phyloP scores from a whole-genome alignment of 2,329 filamentous ascomycete genomes.

The Colletotrichum zoysiae region DNA sequence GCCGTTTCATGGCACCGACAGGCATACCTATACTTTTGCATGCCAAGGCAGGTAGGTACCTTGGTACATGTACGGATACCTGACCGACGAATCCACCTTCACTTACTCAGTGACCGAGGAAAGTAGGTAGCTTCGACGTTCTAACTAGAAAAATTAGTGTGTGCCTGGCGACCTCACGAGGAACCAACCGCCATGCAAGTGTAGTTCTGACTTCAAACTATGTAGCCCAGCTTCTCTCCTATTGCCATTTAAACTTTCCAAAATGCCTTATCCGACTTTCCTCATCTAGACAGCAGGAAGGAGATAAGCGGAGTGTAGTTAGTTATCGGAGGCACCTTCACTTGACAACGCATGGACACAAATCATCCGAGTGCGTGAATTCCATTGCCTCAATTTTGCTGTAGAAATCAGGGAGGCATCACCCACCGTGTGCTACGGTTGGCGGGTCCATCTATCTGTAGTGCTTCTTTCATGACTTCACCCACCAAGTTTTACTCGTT shows the following conservation, averaged over 20 bases:
- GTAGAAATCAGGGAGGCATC: conserved; percentile 31
- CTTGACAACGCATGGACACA: neutral
- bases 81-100: neutral
- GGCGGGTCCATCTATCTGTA: conserved; percentile 34
- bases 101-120: neutral
- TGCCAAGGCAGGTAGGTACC: neutral
- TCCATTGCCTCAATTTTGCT: conserved; percentile 36
- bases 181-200: no score
- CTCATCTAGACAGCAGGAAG: neutral
- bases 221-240: neutral
- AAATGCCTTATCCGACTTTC: neutral
- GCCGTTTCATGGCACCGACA: neutral
- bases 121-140: neutral
- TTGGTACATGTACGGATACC: neutral
- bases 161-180: no score
- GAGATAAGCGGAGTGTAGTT: neutral
- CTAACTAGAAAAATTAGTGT: neutral
- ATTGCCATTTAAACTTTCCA: neutral
- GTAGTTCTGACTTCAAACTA: neutral
- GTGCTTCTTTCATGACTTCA: conserved; percentile 33
- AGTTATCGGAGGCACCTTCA: neutral
- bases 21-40: neutral
- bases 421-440: conserved; percentile 21
- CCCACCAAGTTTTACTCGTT: conserved; percentile 1
- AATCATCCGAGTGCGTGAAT: conserved; percentile 6